phyloP scores from a whole-genome alignment of 192 early-diverging fungal species.

The Paraglomus brasilianum region DNA sequence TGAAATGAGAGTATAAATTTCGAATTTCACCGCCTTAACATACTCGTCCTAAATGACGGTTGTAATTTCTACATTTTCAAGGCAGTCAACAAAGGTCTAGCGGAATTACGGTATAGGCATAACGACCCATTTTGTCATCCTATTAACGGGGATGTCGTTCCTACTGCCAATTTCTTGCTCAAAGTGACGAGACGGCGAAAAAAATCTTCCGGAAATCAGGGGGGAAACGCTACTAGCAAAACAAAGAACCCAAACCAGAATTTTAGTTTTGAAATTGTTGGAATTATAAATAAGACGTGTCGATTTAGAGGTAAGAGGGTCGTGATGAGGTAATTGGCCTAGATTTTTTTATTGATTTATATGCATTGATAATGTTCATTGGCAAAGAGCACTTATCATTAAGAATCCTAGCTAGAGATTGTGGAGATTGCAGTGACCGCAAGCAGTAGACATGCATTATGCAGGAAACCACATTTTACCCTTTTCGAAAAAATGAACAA shows the following conservation, averaged over 20 bases:
- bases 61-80: conserved; percentile 11
- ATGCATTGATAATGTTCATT: too few species aligned
- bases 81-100: conserved; percentile 44
- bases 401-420: too few species aligned
- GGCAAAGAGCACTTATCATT: too few species aligned
- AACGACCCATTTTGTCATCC: conserved; percentile 65
- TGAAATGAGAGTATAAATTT: too few species aligned
- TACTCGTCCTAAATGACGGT: neutral
- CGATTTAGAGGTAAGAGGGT: conserved; percentile 60
- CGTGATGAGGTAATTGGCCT: too few species aligned
- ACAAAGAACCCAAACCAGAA: conserved; percentile 12
- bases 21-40: too few species aligned
- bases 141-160: conserved; percentile 57
- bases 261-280: conserved; percentile 52
- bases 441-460: too few species aligned
- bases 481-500: too few species aligned
- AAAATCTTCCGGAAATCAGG: conserved; percentile 25
- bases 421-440: too few species aligned
- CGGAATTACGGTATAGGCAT: conserved; percentile 57
- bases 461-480: too few species aligned
- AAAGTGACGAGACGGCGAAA: conserved; percentile 55
- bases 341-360: conserved; percentile 6
- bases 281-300: conserved; percentile 54
- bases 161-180: conserved; percentile 55
- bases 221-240: conserved; percentile 15